Base-by-base conservation (phyloP, 805 yeast species). In the Pichia eremophila region DNA sequence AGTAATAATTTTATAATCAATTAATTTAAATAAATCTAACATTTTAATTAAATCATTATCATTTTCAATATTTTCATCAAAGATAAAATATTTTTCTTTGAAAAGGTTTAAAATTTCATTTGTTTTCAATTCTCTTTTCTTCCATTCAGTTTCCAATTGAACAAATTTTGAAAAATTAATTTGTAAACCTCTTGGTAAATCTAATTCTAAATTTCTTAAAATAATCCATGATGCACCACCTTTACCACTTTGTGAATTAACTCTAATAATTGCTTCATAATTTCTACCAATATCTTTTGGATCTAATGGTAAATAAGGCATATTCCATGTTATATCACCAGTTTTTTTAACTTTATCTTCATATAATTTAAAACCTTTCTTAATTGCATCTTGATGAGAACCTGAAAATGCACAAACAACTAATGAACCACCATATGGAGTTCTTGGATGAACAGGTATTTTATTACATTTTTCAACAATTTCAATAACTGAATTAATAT, bases 181-280 rank as follows among this genome's bases (percentile, higher is more conserved):
- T 68, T 85, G 95, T 60, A 85, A 70, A 38, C 83, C 84, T 63
- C 91, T 77, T 39, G 95, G 95, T 56, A 86, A 74, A 62, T 85
- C 95, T 49, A 85, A 75, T 58, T 83, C 91, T 64, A 86, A 73
- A 54, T 77, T 75, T 54, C 86, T 74, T 60, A 85, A 71, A 59
- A 85, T 83, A 54, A 86, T 82, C 93, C 95, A 85, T 7, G 95
- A 86, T 11, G 91, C 84, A 55, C 95, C 95, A 58, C 95, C 95
- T 67, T 85, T 85, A 52, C 95, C 95, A 27, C 86, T 78, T 67
- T 85, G 95, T 12, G 93, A 85, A 67, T 85, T 85, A 63, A 85
- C 93, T 61, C 95, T 78, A 57, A 85, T 85, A 47, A 86, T 85
- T n/a, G 95, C 93, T 66, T 86, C 95, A 68, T 86, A 86, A n/a